A percentile compares a stretch with the other conserved stretches of the same genome.
Conservation (phyloP, 169 alveolate genomes). For the Plasmodium gonderi region DNA sequence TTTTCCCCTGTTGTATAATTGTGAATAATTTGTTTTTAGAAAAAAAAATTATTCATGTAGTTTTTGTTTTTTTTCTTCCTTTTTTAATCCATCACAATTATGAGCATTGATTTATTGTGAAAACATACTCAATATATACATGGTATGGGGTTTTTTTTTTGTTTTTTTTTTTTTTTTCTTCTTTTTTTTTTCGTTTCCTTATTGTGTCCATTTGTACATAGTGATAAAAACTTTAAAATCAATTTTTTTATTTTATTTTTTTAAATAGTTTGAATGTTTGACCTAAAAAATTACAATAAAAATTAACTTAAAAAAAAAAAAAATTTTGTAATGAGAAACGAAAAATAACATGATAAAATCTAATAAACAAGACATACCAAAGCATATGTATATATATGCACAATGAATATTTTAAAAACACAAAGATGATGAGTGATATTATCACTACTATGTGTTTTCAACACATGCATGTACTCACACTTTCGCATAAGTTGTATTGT, state of each 20-base stretch:
- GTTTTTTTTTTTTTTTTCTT: constrained; percentile 6
- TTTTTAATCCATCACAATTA: neutral
- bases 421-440: neutral
- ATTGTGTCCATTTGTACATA: neutral
- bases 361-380: neutral
- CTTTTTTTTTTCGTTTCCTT: neutral
- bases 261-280: constrained; percentile 20
- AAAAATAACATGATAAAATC: neutral
- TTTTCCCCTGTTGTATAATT: neutral
- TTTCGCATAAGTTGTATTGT: neutral
- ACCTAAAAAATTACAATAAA: neutral
- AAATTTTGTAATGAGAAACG: neutral
- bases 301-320: constrained; percentile 17
- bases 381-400: neutral
- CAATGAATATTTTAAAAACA: neutral
- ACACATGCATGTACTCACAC: neutral
- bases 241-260: constrained; percentile 4
- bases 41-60: neutral
- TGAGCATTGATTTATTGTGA: neutral
- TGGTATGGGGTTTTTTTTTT: neutral
- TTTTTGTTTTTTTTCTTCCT: neutral
- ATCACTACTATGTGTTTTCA: neutral
- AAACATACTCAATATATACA: neutral
- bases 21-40: neutral
- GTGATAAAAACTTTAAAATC: neutral